Evolutionary conservation across 1,284 basidiomycete species (phyloP).

Genomic region (Cutaneotrichosporon dermatis): DNA sequence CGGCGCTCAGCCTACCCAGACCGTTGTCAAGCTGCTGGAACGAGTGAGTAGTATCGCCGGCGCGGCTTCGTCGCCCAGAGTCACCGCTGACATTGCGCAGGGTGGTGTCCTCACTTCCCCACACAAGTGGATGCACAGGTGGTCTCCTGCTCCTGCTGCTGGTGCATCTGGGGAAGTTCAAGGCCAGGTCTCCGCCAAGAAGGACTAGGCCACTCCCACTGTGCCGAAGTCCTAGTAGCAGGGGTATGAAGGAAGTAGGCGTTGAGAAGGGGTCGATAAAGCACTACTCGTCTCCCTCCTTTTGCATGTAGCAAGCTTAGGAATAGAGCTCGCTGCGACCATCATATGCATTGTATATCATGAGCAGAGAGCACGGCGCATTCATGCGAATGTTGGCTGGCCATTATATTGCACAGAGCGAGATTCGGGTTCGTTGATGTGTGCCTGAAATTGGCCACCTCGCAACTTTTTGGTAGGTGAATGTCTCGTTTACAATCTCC

Average conservation of each 20-base stretch:
- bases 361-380: no score
- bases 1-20: constrained; percentile 76
- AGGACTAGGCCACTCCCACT: background rate
- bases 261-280: background rate
- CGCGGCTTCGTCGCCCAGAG: no score
- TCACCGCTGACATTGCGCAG: constrained; percentile 12
- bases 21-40: constrained; percentile 72
- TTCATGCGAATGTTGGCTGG: no score
- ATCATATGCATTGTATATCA: constrained; percentile 16
- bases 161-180: background rate
- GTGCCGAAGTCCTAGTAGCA: no score
- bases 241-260: no score
- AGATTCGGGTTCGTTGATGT: background rate
- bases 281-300: background rate
- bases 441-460: constrained; percentile 20
- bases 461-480: constrained; percentile 21
- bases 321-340: background rate
- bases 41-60: constrained; percentile 57
- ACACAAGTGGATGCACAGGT: constrained; percentile 44
- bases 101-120: constrained; percentile 39
- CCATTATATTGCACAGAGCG: no score
- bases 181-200: background rate
- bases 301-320: background rate
- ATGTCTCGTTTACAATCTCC: constrained; percentile 2
- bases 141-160: constrained; percentile 14